A percentile compares a stretch with the other conserved stretches of the same genome.
Evolutionary conservation across 139 green algal genomes (phyloP).

Genomic region (Tetradesmus obliquus): DNA sequence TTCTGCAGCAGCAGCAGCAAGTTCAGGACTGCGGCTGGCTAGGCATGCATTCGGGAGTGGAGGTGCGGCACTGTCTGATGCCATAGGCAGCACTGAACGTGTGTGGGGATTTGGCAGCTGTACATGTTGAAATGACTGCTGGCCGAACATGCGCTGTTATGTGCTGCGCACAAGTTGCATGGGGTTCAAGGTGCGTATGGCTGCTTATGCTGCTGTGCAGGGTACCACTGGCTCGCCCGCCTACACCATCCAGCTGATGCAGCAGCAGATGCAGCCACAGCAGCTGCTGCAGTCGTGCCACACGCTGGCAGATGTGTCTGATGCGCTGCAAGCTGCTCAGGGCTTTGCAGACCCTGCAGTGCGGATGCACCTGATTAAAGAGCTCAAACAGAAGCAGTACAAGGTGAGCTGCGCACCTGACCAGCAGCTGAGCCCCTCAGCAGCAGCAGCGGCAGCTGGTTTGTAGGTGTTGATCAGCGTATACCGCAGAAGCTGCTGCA

Average conservation of each 20-base stretch:
- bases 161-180: too few relatives aligned
- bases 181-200: background rate
- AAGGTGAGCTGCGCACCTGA: conserved; percentile 7
- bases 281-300: conserved; percentile 11
- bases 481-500: too few relatives aligned
- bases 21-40: background rate
- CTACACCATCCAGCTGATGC: background rate
- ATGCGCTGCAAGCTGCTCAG: background rate
- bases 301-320: background rate
- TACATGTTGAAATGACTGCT: too few relatives aligned
- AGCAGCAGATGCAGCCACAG: conserved; percentile 7
- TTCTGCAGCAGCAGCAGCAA: background rate
- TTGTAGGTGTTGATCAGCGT: background rate
- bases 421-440: background rate
- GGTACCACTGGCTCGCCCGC: background rate
- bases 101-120: too few relatives aligned
- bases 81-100: too few relatives aligned
- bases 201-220: background rate
- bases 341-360: background rate
- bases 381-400: conserved; percentile 34
- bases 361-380: background rate
- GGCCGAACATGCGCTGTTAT: too few relatives aligned
- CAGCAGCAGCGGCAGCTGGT: background rate
- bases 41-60: background rate
- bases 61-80: background rate